Evolutionary conservation across 1,139 yeast genomes (phyloP), one percentile per base, ranked within the genome.

Genomic region (Kazachstania sp.): DNA sequence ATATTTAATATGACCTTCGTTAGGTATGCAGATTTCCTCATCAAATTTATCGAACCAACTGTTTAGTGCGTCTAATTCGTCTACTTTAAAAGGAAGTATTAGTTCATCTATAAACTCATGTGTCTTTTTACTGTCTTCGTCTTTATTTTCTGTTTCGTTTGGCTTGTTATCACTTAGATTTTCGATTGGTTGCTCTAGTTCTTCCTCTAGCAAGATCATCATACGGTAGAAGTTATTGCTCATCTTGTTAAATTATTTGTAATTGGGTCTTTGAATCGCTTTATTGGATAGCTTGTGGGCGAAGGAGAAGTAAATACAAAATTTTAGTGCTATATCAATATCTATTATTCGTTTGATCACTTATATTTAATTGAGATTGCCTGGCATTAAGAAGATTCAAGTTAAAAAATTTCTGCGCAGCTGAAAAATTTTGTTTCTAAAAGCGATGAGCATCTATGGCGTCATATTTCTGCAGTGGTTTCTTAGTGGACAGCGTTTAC

Each of bases 1-100:
- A 57, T 81, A 81, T 59, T 81, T 81, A 53, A 81, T 76, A 56
- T 77, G 77, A 5, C 79, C 81, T 53, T 81, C 84, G 56, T 81
- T 81, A 29, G 86, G 86, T 51, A 77, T 71, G 31, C 86, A 83
- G 23, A 81, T 71, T 31, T 66, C 66, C 39, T 71, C 78, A 59
- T 81, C 87, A 57, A 81, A 81, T 44, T 65, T 66, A 58, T 81
- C 85, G 58, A 81, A 81, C 66, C 82, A 81, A 31, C 60, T 64
- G 56, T 81, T 81, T 59, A 81, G 64, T 51, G 75, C 80, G 50
- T 78, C 81, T 71, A 79, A 67, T 38, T 76, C 78, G 11, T 79
- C 78, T 38, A 74, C 75, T 8, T 63, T 63, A 18, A 69, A 59
- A 9, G 66, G 67, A 34, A 63, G 43, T 9, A 52, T 47, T 19